phyloP scores from a whole-genome alignment of 306 rosid genomes.

The Cucumis hystrix region DNA sequence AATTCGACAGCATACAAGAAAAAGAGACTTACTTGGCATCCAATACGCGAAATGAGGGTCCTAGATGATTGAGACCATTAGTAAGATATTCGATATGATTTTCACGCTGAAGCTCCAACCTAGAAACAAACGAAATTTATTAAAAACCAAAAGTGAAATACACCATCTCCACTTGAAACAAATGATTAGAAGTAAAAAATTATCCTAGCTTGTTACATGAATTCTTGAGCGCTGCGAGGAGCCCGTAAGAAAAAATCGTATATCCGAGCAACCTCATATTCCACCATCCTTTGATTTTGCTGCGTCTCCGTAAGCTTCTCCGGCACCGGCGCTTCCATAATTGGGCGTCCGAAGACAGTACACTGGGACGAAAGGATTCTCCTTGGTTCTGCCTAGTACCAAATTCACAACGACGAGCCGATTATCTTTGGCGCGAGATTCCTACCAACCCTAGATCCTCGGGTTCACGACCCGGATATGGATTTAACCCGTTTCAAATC shows the following conservation, averaged over 20 bases:
- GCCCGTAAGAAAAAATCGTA: slow-evolving; percentile 31
- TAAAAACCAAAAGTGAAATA: not conserved
- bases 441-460: not conserved
- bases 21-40: slow-evolving; percentile 58
- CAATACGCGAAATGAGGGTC: slow-evolving; percentile 47
- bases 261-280: slow-evolving; percentile 32
- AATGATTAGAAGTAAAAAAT: not conserved
- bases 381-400: not conserved
- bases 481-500: not conserved
- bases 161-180: not conserved
- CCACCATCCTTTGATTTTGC: slow-evolving; percentile 52
- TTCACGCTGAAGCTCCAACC: slow-evolving; percentile 76
- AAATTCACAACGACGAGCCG: not conserved
- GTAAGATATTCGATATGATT: slow-evolving; percentile 47
- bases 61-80: slow-evolving; percentile 49
- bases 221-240: slow-evolving; percentile 41
- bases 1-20: not conserved
- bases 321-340: slow-evolving; percentile 19
- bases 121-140: slow-evolving; percentile 8
- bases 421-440: slow-evolving; percentile 3
- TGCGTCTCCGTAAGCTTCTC: slow-evolving; percentile 36
- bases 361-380: not conserved
- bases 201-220: slow-evolving; percentile 18
- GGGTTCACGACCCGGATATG: not conserved
- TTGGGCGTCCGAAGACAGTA: not conserved